phyloP scores from a whole-genome alignment of 2,329 filamentous ascomycete genomes.

The Colletotrichum tropicale region DNA sequence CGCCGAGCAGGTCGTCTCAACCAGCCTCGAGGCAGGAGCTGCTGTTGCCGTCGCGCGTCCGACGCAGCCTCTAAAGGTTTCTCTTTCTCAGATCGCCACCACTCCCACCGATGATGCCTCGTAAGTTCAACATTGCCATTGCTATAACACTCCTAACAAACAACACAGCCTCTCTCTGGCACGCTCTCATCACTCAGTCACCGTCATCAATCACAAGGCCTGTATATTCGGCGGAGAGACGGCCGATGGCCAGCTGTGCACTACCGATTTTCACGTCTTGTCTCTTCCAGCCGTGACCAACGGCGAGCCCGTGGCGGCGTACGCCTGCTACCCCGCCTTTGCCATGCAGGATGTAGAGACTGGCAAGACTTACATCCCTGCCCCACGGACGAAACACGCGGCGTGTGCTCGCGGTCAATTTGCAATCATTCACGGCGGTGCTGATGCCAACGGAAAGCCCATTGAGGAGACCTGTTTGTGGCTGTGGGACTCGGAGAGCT shows the following conservation, averaged over 20 bases:
- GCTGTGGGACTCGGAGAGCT: conserved; percentile 39
- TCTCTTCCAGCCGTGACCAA: conserved; percentile 49
- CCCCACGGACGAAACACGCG: conserved; percentile 36
- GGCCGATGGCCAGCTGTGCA: conserved; percentile 42
- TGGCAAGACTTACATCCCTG: conserved; percentile 31
- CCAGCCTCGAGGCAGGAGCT: conserved; percentile 40
- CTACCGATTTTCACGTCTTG: conserved; percentile 56
- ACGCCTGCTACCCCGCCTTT: conserved; percentile 36
- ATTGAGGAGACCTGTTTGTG: conserved; percentile 38
- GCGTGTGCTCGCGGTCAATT: conserved; percentile 36
- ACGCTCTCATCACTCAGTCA: conserved; percentile 55
- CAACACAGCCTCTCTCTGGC: conserved; percentile 39
- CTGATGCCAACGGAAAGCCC: conserved; percentile 29
- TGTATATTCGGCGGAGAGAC: conserved; percentile 60
- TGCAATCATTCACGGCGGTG: conserved; percentile 40
- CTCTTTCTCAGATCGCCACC: conserved; percentile 49
- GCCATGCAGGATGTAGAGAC: conserved; percentile 28
- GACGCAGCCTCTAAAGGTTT: conserved; percentile 55
- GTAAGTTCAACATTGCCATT: conserved; percentile 23
- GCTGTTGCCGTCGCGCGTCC: conserved; percentile 54
- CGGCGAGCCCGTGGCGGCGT: conserved; percentile 25
- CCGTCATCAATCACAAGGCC: conserved; percentile 55
- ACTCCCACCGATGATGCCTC: conserved; percentile 30
- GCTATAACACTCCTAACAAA: neutral
- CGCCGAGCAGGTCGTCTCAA: conserved; percentile 44